Evolutionary conservation across 2,329 filamentous ascomycete genomes (phyloP).

Genomic region (Alternaria atra): DNA sequence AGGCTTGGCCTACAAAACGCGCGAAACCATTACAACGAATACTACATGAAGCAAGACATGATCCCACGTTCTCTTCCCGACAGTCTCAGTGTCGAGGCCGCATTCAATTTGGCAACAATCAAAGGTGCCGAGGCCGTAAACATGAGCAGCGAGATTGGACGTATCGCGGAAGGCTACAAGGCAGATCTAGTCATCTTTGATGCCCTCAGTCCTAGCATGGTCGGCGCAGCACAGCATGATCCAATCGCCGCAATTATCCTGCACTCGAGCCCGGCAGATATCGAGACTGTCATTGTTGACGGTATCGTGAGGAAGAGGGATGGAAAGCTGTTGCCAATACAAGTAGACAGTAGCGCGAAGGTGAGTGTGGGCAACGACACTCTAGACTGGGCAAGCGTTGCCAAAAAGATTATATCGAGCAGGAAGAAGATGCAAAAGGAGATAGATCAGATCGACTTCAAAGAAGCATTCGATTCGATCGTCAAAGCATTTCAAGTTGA

Average conservation of each 20-base stretch:
- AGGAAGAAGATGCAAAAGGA: slow-evolving; percentile 40
- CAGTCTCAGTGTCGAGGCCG: slow-evolving; percentile 52
- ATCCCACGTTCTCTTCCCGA: slow-evolving; percentile 60
- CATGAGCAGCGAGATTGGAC: slow-evolving; percentile 56
- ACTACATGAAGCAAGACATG: slow-evolving; percentile 54
- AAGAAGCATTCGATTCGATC: slow-evolving; percentile 15
- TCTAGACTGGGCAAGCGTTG: slow-evolving; percentile 45
- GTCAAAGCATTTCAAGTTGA: background rate
- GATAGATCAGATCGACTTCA: slow-evolving; percentile 43
- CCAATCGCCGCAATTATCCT: slow-evolving; percentile 56
- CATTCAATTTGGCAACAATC: slow-evolving; percentile 62
- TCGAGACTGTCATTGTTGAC: slow-evolving; percentile 57
- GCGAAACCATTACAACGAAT: slow-evolving; percentile 54
- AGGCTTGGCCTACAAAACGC: slow-evolving; percentile 62
- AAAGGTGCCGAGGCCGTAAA: slow-evolving; percentile 56
- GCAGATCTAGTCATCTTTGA: slow-evolving; percentile 63
- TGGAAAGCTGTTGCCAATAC: slow-evolving; percentile 41
- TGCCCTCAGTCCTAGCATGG: slow-evolving; percentile 52
- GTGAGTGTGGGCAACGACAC: slow-evolving; percentile 16
- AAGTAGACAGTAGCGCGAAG: slow-evolving; percentile 30
- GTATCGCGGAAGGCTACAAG: slow-evolving; percentile 56
- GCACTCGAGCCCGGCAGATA: slow-evolving; percentile 53
- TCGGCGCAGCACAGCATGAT: slow-evolving; percentile 54
- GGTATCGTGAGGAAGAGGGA: slow-evolving; percentile 53
- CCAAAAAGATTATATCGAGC: slow-evolving; percentile 41